Percentiles rank a stretch among this genome's conserved stretches.
These are phyloP conservation scores for Puccinia hordei DNA, from an alignment of 1,284 basidiomycete species.

Conservation along the genomic window DNA sequence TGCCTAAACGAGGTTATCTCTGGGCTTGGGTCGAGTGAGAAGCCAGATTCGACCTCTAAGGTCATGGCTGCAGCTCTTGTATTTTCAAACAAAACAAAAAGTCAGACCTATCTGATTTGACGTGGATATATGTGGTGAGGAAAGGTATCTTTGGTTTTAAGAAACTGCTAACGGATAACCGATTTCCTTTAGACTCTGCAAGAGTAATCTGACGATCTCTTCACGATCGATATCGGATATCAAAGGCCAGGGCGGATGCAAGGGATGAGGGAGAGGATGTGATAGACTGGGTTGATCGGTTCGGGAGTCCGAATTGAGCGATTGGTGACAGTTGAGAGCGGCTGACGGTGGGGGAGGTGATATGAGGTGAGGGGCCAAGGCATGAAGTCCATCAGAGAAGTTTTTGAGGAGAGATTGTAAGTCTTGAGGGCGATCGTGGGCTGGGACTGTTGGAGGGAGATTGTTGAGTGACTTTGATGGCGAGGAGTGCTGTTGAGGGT, in stretches of 20 bases:
- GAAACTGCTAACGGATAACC: conserved; percentile 77
- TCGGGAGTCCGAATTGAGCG: not conserved
- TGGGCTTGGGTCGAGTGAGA: conserved; percentile 75
- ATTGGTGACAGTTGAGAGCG: not conserved
- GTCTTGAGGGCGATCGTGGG: not conserved
- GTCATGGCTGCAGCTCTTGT: conserved; percentile 80
- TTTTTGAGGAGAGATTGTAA: conserved; percentile 15
- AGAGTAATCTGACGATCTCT: conserved; percentile 84
- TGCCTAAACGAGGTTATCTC: conserved; percentile 75
- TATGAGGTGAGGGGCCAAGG: conserved; percentile 12
- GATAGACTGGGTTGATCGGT: not conserved
- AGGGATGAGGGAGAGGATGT: conserved; percentile 8
- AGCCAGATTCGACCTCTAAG: conserved; percentile 89
- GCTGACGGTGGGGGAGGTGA: not conserved
- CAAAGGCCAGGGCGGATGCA: conserved; percentile 30
- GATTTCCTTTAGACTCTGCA: conserved; percentile 87
- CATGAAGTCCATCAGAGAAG: conserved; percentile 21
- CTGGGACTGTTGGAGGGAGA: not conserved
- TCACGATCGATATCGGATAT: conserved; percentile 70
- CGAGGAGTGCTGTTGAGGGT: too few species aligned
- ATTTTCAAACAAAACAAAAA: not conserved
- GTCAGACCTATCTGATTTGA: not conserved
- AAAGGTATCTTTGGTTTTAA: not conserved
- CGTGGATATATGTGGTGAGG: not conserved
- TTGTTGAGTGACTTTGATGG: not conserved